Evolutionary conservation across 140 eudicot genomes (phyloP), one percentile per base, ranked within the genome.

Genomic region (Flaveria floridana): DNA sequence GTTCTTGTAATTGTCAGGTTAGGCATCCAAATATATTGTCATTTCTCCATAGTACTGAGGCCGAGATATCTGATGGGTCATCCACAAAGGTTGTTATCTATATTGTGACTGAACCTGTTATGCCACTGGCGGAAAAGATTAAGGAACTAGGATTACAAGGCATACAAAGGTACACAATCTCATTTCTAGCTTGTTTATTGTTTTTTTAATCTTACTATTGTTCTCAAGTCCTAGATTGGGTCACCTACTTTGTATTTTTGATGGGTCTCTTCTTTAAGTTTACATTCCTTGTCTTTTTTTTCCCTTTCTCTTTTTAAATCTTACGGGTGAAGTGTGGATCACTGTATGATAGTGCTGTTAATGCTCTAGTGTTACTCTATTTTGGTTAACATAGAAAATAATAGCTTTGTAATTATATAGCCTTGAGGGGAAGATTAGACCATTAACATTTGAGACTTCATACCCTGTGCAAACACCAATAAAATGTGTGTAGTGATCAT

Each of bases 21-120:
- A 88, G 98, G 55, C 98, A 93, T 82, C 98, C 98, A 65, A 93
- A 88, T 86, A 85, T 93, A 65, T 82, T 93, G 80, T 93, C 98
- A 68, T 90, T 90, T 76, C 96, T 93, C 26, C 89, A 93, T 81
- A 93, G 98, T 82, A 93, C 96, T 0, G 98, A 93, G 88, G 88
- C 85, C 0, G 98, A 93, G 71, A 84, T 80, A 69, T 81, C 78
- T 79, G 98, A 93, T 76, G 98, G 96, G 21, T 78, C 98, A 18
- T 78, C 86, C 68, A 55, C 93, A 59, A 93, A 90, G 85, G 91
- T 85, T 65, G 85, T 92, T 41, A 93, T 93, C 55, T 93, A 93
- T 82, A 86, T 93, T 50, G 98, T 93, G 34, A 93, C 98, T 18
- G 98, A 93, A 81, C 95, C 98, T 57, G 98, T 93, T 61, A 90